These are phyloP conservation scores for Dioscorea cayenensis DNA, from an alignment of 116 monocot species.

Conservation along the genomic window DNA sequence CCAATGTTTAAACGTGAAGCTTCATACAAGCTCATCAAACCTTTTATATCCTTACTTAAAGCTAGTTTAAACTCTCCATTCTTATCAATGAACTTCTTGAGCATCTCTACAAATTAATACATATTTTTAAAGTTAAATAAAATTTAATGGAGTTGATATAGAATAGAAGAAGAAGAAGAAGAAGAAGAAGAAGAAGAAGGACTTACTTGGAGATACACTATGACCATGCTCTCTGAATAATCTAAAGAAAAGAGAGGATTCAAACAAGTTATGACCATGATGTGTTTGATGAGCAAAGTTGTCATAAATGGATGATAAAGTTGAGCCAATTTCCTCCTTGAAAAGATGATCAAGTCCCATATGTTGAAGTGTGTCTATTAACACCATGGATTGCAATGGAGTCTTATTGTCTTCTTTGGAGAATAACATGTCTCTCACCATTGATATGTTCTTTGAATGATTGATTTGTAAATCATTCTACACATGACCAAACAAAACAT, in stretches of 20 bases:
- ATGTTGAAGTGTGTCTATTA: constrained; percentile 4
- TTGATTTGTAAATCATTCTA: background rate
- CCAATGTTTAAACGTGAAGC: constrained; percentile 33
- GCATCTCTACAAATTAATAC: constrained; percentile 10
- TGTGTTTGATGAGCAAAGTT: background rate
- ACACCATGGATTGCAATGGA: background rate
- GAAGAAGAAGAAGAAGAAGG: background rate
- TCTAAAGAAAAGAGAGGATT: constrained; percentile 3
- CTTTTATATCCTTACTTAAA: constrained; percentile 18
- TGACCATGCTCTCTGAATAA: constrained; percentile 3
- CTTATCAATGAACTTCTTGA: constrained; percentile 20
- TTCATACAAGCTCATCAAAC: constrained; percentile 41
- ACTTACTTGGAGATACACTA: constrained; percentile 6
- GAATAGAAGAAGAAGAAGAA: no score
- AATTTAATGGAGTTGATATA: no score
- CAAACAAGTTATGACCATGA: background rate
- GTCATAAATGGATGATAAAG: background rate
- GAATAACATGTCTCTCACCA: background rate
- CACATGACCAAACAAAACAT: background rate
- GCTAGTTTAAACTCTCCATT: constrained; percentile 14
- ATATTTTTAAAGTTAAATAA: background rate
- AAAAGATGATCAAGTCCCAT: constrained; percentile 11
- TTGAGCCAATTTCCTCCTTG: background rate
- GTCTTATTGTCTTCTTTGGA: background rate
- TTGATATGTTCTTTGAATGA: background rate